Evolutionary conservation across 164 flowering plant genomes (phyloP), one percentile per base, ranked within the genome.

Genomic region (Vitis riparia): DNA sequence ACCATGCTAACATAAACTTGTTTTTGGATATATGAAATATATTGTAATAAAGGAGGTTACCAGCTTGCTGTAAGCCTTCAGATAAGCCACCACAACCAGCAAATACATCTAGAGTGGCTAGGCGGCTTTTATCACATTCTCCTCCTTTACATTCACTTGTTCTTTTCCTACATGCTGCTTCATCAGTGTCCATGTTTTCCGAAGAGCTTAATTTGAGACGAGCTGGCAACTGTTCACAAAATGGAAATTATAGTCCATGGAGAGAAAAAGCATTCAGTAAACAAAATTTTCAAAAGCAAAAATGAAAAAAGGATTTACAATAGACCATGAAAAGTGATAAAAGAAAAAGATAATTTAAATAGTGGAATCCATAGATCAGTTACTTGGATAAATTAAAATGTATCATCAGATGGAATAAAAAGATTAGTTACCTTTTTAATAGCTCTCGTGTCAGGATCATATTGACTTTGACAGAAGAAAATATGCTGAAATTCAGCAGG

Each of bases 11-110:
- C 44, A 32, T 32, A 32, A 32, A 32, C 44, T 4, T 32, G 44
- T 32, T 32, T 32, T 6, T 32, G 44, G 44, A 32, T 6, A 4
- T 32, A 32, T 32, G 8, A 6, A 32, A 32, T 32, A 32, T 32
- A 15, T 55, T 0, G 63, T 9, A 30, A 32, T n/a, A 16, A 15
- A 59, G n/a, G 10, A 14, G 53, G 11, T 56, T 83, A 88, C 99
- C 98, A 44, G 98, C 73, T 71, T 86, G 78, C 47, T 90, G 82
- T 71, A 91, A 68, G 13, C 98, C 99, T 66, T 95, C 94, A 9
- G 99, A 93, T 61, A 95, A 75, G 65, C 99, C 99, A 71, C 99
- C 99, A 83, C 99, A 95, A 66, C 99, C 99, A 75, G 99, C 90
- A 90, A 95, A 95, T 65, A 95, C 93, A 69, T 95, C 99, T 32